Conservation (phyloP, 202 grass and related monocot species). For the Hordeum pubiflorum region DNA sequence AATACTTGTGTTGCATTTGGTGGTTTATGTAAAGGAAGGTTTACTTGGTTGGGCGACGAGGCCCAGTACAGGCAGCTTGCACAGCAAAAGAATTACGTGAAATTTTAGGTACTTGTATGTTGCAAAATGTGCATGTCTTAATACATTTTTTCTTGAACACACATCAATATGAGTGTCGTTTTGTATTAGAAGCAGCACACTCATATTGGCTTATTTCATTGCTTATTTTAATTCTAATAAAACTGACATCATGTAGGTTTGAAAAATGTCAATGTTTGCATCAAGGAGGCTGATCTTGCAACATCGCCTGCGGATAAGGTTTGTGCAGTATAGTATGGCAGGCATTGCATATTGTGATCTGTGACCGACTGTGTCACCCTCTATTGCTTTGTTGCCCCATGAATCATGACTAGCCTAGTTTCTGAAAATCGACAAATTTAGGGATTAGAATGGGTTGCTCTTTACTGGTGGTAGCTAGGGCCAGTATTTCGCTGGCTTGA, state of each 20-base stretch:
- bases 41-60: conserved; percentile 77
- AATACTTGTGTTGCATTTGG: conserved; percentile 23
- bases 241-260: conserved; percentile 42
- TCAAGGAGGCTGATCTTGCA: conserved; percentile 47
- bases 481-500: not conserved
- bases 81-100: conserved; percentile 91
- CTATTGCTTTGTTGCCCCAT: not conserved
- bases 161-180: too few relatives aligned
- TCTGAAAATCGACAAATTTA: not conserved
- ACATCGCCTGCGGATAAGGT: conserved; percentile 65
- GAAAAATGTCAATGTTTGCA: conserved; percentile 57
- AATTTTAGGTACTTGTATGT: conserved; percentile 59
- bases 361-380: not conserved
- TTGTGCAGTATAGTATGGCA: conserved; percentile 8
- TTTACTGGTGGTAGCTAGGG: not conserved
- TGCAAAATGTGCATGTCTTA: not conserved
- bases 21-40: conserved; percentile 59
- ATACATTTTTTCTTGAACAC: too few relatives aligned
- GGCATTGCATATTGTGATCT: not conserved
- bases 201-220: conserved; percentile 9
- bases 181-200: too few relatives aligned
- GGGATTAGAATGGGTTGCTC: not conserved
- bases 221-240: not conserved
- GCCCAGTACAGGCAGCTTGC: conserved; percentile 85
- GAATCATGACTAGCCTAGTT: not conserved